These are phyloP conservation scores for Zea luxurians DNA, from an alignment of 176 grass and related monocot species.

Conservation along the genomic window DNA sequence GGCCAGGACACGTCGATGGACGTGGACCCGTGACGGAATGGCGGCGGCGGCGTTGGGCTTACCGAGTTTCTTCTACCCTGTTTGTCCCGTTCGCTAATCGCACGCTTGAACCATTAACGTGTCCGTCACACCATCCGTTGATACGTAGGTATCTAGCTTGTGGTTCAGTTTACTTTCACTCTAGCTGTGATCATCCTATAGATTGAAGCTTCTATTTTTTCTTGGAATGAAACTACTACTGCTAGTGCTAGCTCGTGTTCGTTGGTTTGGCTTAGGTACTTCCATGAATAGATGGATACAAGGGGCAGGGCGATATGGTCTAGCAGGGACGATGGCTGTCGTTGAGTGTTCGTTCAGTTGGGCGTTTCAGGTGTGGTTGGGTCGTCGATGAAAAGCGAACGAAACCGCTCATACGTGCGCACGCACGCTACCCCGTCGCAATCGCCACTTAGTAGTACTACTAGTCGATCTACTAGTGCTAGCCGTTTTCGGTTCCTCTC, in stretches of 20 bases:
- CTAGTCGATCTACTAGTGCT: not conserved
- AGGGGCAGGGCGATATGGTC: not conserved
- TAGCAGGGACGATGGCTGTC: not conserved
- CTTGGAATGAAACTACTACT: not conserved
- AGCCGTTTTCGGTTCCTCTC: not conserved
- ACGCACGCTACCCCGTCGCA: not conserved
- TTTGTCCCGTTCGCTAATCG: no score
- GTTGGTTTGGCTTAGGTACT: not conserved
- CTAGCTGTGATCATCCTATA: not conserved
- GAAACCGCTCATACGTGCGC: conserved; percentile 18
- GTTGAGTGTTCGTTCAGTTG: conserved; percentile 33
- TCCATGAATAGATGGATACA: no score
- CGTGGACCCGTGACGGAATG: no score
- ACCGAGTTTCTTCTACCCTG: no score
- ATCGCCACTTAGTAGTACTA: not conserved
- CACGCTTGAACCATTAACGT: no score
- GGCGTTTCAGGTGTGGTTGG: conserved; percentile 41
- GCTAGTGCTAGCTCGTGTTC: conserved; percentile 23
- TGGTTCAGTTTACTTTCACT: not conserved
- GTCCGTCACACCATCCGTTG: no score
- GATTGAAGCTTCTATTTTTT: conserved; percentile 6
- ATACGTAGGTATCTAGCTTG: not conserved
- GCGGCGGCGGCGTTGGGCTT: no score
- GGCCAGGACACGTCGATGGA: not conserved
- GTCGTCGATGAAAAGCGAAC: conserved; percentile 31